Evolutionary conservation across 2,329 filamentous ascomycete genomes (phyloP).

Genomic region (Diaporthe destruens): DNA sequence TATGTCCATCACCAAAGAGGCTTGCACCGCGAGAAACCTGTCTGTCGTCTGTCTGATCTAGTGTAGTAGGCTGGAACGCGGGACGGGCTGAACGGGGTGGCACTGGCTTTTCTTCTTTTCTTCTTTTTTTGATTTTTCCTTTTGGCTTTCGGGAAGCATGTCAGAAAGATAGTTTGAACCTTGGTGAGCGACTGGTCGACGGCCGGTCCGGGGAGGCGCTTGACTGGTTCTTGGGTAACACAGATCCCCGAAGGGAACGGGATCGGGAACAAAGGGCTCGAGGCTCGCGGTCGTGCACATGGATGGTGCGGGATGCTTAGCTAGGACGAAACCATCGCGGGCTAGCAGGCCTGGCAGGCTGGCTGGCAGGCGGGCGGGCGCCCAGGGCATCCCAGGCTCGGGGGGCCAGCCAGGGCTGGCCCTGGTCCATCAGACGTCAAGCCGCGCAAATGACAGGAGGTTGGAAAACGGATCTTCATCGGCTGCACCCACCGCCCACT

Average conservation of each 20-base stretch:
- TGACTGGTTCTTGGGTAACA: conserved; percentile 27
- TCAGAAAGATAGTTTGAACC: conserved; percentile 31
- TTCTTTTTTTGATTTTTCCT: conserved; percentile 1
- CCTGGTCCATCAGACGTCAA: conserved; percentile 26
- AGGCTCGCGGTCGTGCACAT: conserved; percentile 30
- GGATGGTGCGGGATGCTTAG: conserved; percentile 29
- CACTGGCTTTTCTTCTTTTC: not conserved
- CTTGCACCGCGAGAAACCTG: conserved; percentile 15
- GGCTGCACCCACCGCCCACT: conserved; percentile 30
- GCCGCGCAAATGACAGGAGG: conserved; percentile 40
- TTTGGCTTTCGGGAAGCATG: conserved; percentile 38
- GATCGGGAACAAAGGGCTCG: conserved; percentile 33
- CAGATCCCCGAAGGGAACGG: conserved; percentile 29
- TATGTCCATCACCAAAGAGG: conserved; percentile 11
- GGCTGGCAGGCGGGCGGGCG: not conserved
- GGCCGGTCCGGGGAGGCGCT: conserved; percentile 22
- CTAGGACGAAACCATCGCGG: conserved; percentile 37
- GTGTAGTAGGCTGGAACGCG: conserved; percentile 12
- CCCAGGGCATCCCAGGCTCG: not conserved
- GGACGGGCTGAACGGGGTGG: not conserved
- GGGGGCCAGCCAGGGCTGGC: conserved; percentile 20
- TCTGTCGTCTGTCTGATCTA: conserved; percentile 2
- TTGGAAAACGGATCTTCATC: conserved; percentile 42
- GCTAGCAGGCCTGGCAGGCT: conserved; percentile 21
- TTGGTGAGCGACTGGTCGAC: conserved; percentile 21